These are phyloP conservation scores for Hericium erinaceus DNA, from an alignment of 768 basidiomycete species.

Conservation along the genomic window DNA sequence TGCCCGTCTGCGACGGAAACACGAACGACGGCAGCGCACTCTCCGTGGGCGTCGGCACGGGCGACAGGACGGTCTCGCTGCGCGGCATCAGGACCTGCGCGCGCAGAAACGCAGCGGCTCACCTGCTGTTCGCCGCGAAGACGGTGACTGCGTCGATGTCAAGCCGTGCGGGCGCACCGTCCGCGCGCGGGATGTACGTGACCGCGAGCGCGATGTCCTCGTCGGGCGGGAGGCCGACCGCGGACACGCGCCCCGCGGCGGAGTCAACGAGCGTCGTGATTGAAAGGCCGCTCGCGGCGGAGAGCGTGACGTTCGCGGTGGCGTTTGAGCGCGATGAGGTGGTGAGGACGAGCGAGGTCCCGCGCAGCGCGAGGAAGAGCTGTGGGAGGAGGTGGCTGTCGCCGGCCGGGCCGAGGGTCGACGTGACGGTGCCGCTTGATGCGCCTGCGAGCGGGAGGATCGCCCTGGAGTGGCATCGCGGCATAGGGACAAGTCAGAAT, in stretches of 20 bases:
- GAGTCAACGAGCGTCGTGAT: constrained; percentile 10
- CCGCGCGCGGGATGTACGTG: constrained; percentile 7
- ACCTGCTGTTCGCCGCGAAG: constrained; percentile 1
- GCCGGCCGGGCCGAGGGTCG: constrained; percentile 11
- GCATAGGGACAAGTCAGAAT: not conserved
- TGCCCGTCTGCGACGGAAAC: constrained; percentile 4
- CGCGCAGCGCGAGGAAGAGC: constrained; percentile 15
- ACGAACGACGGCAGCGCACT: constrained; percentile 14
- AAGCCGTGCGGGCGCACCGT: constrained; percentile 9
- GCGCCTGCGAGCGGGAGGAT: constrained; percentile 6
- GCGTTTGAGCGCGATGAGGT: constrained; percentile 14
- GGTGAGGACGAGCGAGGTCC: constrained; percentile 10
- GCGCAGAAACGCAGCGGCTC: not conserved
- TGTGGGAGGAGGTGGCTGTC: constrained; percentile 10
- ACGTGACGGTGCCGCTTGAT: constrained; percentile 12
- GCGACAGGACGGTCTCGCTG: constrained; percentile 7
- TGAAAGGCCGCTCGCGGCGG: constrained; percentile 11
- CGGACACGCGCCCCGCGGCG: constrained; percentile 10
- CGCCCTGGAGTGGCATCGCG: constrained; percentile 3
- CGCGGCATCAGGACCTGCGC: not conserved
- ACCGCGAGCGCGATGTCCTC: constrained; percentile 12
- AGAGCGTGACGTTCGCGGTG: constrained; percentile 13
- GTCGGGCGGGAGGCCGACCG: constrained; percentile 9
- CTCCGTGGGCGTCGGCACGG: constrained; percentile 7
- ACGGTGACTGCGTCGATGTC: constrained; percentile 14